phyloP scores from a whole-genome alignment of 176 grass and related monocot genomes.

The Bonia amplexicaulis region DNA sequence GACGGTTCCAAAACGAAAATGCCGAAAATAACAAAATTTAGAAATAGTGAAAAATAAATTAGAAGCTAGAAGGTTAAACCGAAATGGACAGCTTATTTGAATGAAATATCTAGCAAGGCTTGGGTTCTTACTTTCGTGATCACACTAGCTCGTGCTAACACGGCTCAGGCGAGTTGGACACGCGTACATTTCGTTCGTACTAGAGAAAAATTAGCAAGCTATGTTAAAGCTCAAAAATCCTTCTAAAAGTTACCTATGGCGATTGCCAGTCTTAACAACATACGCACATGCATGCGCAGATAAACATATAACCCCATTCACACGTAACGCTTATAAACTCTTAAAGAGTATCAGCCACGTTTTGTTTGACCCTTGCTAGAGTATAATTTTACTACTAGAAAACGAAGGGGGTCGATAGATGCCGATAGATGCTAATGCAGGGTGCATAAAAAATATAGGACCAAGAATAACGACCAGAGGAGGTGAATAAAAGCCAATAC shows the following conservation, averaged over 20 bases:
- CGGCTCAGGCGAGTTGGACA: neutral
- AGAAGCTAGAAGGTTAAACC: too few species aligned
- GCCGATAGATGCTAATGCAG: neutral
- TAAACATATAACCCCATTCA: neutral
- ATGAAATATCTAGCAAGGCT: neutral
- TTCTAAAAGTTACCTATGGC: neutral
- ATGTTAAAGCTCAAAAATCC: neutral
- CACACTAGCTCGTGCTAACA: neutral
- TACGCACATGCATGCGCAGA: neutral
- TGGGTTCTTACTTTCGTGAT: neutral
- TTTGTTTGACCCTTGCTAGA: neutral
- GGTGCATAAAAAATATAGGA: neutral
- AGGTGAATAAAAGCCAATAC: too few species aligned
- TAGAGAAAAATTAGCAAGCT: neutral
- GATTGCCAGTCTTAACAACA: neutral
- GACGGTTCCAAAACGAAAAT: too few species aligned
- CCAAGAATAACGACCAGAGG: too few species aligned
- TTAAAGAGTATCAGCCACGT: neutral
- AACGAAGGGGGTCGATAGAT: neutral
- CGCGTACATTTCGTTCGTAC: neutral
- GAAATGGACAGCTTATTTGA: too few species aligned
- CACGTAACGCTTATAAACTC: neutral
- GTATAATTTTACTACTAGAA: neutral
- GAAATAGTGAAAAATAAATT: too few species aligned
- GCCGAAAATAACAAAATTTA: too few species aligned